phyloP scores from a whole-genome alignment of 768 basidiomycete genomes.

The Lyophyllum atratum region DNA sequence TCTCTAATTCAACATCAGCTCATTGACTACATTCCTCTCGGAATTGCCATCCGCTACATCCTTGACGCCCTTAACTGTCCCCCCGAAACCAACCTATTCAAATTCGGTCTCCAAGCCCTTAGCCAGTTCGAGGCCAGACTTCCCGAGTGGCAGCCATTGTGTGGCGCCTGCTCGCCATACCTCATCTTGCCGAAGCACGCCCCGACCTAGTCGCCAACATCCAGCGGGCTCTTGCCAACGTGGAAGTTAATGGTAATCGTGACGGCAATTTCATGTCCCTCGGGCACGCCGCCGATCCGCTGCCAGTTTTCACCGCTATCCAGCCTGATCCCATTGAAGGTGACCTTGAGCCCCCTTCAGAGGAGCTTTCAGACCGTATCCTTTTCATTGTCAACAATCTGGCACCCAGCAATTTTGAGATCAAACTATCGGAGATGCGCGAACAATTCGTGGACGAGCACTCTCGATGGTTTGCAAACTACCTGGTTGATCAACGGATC shows the following conservation, averaged over 20 bases:
- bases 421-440: constrained; percentile 85
- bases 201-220: constrained; percentile 78
- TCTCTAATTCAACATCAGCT: constrained; percentile 93
- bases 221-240: constrained; percentile 65
- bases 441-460: constrained; percentile 81
- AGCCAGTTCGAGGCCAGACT: constrained; percentile 85
- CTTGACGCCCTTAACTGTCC: constrained; percentile 91
- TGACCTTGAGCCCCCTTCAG: constrained; percentile 69
- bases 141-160: constrained; percentile 90
- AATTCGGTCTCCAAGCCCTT: constrained; percentile 92
- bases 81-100: constrained; percentile 91
- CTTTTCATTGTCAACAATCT: constrained; percentile 98
- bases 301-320: constrained; percentile 75
- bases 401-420: constrained; percentile 89
- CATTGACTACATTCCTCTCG: constrained; percentile 91
- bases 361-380: constrained; percentile 90
- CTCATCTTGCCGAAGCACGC: constrained; percentile 81
- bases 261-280: constrained; percentile 36
- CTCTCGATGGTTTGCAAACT: constrained; percentile 96
- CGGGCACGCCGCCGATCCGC: constrained; percentile 36
- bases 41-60: constrained; percentile 96
- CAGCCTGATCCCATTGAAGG: constrained; percentile 68
- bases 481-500: constrained; percentile 94
- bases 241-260: constrained; percentile 46
- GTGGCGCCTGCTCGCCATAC: constrained; percentile 87